Evolutionary conservation across 2,329 filamentous ascomycete genomes (phyloP).

Genomic region (Phialemonium atrogriseum): DNA sequence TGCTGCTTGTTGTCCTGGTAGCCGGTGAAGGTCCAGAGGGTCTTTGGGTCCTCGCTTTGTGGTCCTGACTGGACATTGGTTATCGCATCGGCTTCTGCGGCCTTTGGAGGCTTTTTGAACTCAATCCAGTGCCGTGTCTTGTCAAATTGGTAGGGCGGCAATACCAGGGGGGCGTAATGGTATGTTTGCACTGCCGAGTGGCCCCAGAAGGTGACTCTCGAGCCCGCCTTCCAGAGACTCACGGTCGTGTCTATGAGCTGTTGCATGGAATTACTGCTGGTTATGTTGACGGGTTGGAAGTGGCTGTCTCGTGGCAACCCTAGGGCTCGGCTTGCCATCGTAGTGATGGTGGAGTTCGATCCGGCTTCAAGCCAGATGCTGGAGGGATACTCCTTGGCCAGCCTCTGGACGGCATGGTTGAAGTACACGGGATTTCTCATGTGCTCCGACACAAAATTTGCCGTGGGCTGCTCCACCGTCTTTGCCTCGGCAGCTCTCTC

Average conservation of each 20-base stretch:
- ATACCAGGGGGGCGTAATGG: conserved; percentile 13
- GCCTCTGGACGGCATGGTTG: conserved; percentile 27
- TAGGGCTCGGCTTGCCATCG: conserved; percentile 22
- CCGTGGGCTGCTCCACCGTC: too few relatives aligned
- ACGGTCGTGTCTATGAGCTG: conserved; percentile 16
- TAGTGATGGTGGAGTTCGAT: conserved; percentile 24
- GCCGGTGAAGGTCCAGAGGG: conserved; percentile 9
- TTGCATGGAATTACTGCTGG: conserved; percentile 1
- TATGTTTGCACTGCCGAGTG: conserved; percentile 19
- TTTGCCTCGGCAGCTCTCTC: conserved; percentile 18
- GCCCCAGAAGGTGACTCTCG: conserved; percentile 27
- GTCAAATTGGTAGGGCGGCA: conserved; percentile 34
- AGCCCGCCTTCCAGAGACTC: conserved; percentile 30
- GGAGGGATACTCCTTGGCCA: conserved; percentile 19
- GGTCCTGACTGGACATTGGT: conserved; percentile 1
- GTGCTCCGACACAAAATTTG: conserved; percentile 22
- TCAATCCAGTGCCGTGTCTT: conserved; percentile 26
- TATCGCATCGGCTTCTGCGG: conserved; percentile 2
- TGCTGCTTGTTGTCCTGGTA: conserved; percentile 7
- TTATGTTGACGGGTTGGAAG: conserved; percentile 16
- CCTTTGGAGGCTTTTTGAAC: conserved; percentile 7
- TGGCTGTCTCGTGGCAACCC: conserved; percentile 4
- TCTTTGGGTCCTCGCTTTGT: conserved; percentile 5
- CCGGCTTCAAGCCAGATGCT: conserved; percentile 34
- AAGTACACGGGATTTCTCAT: conserved; percentile 36